Percentiles rank a stretch among this genome's conserved stretches.
phyloP scores from a whole-genome alignment of 345 rosid species.

The Odontarrhena argentea region DNA sequence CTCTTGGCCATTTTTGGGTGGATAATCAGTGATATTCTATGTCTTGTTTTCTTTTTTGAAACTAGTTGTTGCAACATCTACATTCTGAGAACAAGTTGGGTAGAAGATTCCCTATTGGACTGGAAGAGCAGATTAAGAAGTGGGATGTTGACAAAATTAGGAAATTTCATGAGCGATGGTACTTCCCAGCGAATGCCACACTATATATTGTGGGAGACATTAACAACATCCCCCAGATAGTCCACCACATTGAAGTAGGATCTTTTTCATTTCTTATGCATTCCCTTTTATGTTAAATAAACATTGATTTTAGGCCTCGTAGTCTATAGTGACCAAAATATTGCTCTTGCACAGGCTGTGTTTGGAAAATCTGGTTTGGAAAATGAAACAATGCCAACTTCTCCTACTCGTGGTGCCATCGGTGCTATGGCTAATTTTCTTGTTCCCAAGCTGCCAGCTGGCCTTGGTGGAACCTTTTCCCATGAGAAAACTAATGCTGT shows the following conservation, averaged over 20 bases:
- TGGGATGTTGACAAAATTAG: slow-evolving; percentile 99
- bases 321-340: slow-evolving; percentile 34
- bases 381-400: slow-evolving; percentile 56
- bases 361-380: slow-evolving; percentile 73
- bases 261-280: slow-evolving; percentile 23
- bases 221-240: slow-evolving; percentile 65
- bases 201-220: slow-evolving; percentile 95
- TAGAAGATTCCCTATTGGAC: slow-evolving; percentile 95
- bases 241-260: slow-evolving; percentile 82
- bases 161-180: slow-evolving; percentile 99
- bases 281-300: background rate
- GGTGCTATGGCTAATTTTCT: slow-evolving; percentile 99
- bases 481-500: slow-evolving; percentile 57
- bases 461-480: slow-evolving; percentile 76
- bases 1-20: slow-evolving; percentile 21
- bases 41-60: slow-evolving; percentile 35
- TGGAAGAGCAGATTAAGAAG: slow-evolving; percentile 96
- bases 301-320: slow-evolving; percentile 7
- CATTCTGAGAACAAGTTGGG: slow-evolving; percentile 99
- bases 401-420: slow-evolving; percentile 74
- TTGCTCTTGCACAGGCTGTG: slow-evolving; percentile 60
- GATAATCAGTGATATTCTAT: background rate
- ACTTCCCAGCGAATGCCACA: slow-evolving; percentile 97
- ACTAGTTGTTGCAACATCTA: slow-evolving; percentile 87
- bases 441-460: slow-evolving; percentile 92